Evolutionary conservation across 2,329 filamentous ascomycete genomes (phyloP).

Genomic region (Colletotrichum tamarilloi): DNA sequence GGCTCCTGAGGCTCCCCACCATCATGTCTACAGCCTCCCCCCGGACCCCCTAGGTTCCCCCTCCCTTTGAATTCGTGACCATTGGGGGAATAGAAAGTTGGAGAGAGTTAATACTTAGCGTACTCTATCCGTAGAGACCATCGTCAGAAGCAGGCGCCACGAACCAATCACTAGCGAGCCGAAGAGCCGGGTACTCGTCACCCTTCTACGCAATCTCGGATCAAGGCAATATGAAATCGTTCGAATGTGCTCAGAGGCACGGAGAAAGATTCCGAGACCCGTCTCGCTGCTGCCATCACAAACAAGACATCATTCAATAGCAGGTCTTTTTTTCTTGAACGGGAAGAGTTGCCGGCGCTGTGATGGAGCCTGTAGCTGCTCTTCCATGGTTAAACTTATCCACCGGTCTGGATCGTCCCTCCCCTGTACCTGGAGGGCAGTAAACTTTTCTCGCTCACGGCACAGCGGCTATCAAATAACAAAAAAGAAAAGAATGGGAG

Average conservation of each 20-base stretch:
- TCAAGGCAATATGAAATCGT: not conserved
- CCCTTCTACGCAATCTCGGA: conserved; percentile 13
- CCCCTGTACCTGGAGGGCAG: not conserved
- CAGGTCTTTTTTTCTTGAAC: not conserved
- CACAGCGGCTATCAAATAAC: not conserved
- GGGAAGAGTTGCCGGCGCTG: not conserved
- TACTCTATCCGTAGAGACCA: too few relatives aligned
- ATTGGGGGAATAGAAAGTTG: not conserved
- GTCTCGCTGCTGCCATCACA: not conserved
- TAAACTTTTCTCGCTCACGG: not conserved
- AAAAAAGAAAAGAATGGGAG: not conserved
- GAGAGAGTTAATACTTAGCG: not conserved
- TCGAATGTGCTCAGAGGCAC: not conserved
- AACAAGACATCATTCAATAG: not conserved
- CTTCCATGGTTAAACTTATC: not conserved
- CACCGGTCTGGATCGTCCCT: not conserved
- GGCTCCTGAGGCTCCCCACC: not conserved
- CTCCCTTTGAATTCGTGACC: not conserved
- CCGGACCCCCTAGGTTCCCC: not conserved
- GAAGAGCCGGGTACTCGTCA: conserved; percentile 15
- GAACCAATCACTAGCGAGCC: conserved; percentile 6
- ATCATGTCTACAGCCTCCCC: not conserved
- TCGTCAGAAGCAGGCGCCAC: not conserved
- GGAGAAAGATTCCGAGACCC: not conserved
- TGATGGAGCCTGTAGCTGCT: not conserved